phyloP scores from a whole-genome alignment of 805 yeast genomes.

The Jamesozyma gamospora region DNA sequence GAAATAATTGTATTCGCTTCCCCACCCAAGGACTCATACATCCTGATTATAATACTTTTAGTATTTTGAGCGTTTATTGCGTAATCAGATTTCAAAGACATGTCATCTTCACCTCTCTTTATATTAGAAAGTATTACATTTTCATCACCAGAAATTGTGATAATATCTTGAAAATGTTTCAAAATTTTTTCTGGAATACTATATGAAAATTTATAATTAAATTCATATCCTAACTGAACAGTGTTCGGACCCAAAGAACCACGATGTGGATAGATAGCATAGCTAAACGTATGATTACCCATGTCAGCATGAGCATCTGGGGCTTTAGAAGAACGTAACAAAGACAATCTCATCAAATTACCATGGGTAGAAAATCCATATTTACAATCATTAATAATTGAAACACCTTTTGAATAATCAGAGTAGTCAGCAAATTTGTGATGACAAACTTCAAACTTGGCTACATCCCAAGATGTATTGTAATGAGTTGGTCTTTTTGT shows the following conservation, averaged over 20 bases:
- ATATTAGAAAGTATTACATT: conserved; percentile 63
- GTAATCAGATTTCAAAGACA: conserved; percentile 38
- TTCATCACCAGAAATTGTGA: conserved; percentile 38
- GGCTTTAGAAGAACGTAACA: conserved; percentile 83
- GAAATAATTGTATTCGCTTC: conserved; percentile 42
- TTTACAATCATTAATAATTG: conserved; percentile 73
- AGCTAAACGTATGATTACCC: conserved; percentile 74
- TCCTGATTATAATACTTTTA: conserved; percentile 54
- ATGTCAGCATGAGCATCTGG: conserved; percentile 95
- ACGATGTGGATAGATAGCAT: conserved; percentile 74
- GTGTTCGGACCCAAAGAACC: conserved; percentile 57
- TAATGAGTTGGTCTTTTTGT: conserved; percentile 89
- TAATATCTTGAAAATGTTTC: conserved; percentile 21
- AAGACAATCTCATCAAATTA: conserved; percentile 75
- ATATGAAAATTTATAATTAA: conserved; percentile 45
- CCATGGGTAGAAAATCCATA: conserved; percentile 94
- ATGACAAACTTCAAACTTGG: conserved; percentile 90
- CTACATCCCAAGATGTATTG: conserved; percentile 93
- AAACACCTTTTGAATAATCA: conserved; percentile 78
- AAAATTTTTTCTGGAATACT: conserved; percentile 11
- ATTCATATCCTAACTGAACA: conserved; percentile 67
- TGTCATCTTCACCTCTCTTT: conserved; percentile 84
- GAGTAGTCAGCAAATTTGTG: conserved; percentile 91
- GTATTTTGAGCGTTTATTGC: conserved; percentile 37
- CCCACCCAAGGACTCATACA: conserved; percentile 88